These are phyloP conservation scores for Cladosporium velox DNA, from an alignment of 2,329 filamentous ascomycete species.

Conservation along the genomic window DNA sequence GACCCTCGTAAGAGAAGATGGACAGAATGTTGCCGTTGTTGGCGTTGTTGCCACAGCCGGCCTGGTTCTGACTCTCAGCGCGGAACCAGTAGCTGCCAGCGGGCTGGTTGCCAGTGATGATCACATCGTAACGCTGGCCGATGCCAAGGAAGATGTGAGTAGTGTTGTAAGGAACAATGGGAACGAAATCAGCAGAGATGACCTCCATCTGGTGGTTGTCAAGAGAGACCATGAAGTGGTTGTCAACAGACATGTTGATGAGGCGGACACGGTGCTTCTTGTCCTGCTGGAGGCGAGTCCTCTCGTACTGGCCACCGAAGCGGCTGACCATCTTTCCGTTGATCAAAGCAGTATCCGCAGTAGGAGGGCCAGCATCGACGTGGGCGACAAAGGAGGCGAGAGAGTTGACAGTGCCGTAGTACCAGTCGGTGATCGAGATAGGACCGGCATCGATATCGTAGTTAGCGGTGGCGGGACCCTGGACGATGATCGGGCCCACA, in stretches of 20 bases:
- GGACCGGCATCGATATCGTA: constrained; percentile 66
- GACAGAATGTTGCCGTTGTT: constrained; percentile 37
- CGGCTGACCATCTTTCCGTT: constrained; percentile 44
- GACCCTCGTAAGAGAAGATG: constrained; percentile 45
- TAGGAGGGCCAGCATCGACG: constrained; percentile 36
- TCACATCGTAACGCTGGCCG: constrained; percentile 45
- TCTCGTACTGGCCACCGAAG: constrained; percentile 33
- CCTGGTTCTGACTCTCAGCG: constrained; percentile 43
- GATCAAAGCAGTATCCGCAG: constrained; percentile 55
- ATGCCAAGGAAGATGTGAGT: constrained; percentile 40
- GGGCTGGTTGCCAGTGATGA: constrained; percentile 41
- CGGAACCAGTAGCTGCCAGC: constrained; percentile 42
- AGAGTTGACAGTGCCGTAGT: constrained; percentile 34
- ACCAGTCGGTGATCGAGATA: constrained; percentile 64
- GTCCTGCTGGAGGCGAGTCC: constrained; percentile 40
- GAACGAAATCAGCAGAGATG: constrained; percentile 34
- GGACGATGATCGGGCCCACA: constrained; percentile 62
- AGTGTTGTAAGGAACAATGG: constrained; percentile 37
- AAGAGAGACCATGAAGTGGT: constrained; percentile 45
- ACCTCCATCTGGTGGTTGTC: constrained; percentile 40
- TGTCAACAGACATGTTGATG: constrained; percentile 50
- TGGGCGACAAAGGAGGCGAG: constrained; percentile 36
- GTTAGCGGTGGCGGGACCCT: constrained; percentile 60
- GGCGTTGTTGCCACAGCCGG: constrained; percentile 42
- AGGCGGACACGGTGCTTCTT: constrained; percentile 48